Percentiles rank a stretch among this genome's conserved stretches.
These are phyloP conservation scores for Neostapfia colusana DNA, from an alignment of 176 grass and related monocot species.

Conservation along the genomic window DNA sequence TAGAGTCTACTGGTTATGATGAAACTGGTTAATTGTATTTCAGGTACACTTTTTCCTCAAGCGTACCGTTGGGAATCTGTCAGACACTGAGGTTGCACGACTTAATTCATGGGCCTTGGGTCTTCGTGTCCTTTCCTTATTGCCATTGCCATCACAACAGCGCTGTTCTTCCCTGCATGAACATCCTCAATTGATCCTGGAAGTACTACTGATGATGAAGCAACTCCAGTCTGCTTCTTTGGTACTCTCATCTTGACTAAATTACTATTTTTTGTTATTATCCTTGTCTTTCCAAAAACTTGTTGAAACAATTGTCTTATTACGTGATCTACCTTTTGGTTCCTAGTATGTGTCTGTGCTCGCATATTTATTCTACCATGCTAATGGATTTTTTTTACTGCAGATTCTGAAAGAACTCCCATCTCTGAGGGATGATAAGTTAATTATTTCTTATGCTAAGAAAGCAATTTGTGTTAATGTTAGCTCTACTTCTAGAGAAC, in stretches of 20 bases:
- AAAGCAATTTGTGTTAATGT: slow-evolving; percentile 81
- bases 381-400: slow-evolving; percentile 41
- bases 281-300: slow-evolving; percentile 23
- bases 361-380: slow-evolving; percentile 21
- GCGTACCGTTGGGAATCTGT: slow-evolving; percentile 82
- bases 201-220: slow-evolving; percentile 99
- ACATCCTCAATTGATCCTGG: slow-evolving; percentile 93
- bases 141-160: slow-evolving; percentile 91
- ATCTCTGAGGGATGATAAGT: slow-evolving; percentile 79
- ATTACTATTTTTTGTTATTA: slow-evolving; percentile 22
- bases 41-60: slow-evolving; percentile 99
- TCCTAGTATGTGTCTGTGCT: slow-evolving; percentile 13
- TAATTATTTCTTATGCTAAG: slow-evolving; percentile 80
- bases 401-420: slow-evolving; percentile 97
- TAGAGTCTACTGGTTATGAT: slow-evolving; percentile 21
- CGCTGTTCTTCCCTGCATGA: slow-evolving; percentile 92
- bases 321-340: not conserved
- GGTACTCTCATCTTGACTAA: slow-evolving; percentile 52
- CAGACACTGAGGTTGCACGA: slow-evolving; percentile 58
- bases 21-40: slow-evolving; percentile 16
- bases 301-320: slow-evolving; percentile 7
- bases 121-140: slow-evolving; percentile 84
- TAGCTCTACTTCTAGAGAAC: slow-evolving; percentile 61
- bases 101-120: slow-evolving; percentile 98
- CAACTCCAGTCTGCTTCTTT: slow-evolving; percentile 91